Evolutionary conservation across 2,329 filamentous ascomycete genomes (phyloP), one percentile per base, ranked within the genome.

Genomic region (Rhinocladiella mackenziei): DNA sequence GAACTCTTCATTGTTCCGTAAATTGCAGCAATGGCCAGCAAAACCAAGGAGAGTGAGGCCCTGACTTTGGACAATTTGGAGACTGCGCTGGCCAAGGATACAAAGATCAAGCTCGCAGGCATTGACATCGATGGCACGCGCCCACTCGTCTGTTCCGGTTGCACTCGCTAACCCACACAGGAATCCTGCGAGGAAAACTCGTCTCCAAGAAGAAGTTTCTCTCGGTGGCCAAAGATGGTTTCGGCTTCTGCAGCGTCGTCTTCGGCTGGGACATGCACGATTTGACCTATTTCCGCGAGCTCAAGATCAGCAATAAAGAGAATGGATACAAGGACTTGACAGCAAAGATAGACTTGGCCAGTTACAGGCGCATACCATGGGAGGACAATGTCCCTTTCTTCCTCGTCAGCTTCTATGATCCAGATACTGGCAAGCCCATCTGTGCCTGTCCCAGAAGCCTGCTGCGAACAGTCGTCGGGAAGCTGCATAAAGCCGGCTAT

Each of bases 211-310:
- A 83, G 63, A 95, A 96, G 70, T 95, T 96, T 66, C 72, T 95
- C 26, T 87, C 85, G 20, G 78, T 95, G 40, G 83, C 83, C n/a
- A 67, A 78, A 30, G 76, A 80, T 32, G 89, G 89, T 39, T 95
- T 95, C 58, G 89, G 89, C 41, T 95, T 95, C 73, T 95, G 89
- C 72, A 92, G 86, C 14, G 88, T 95, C 56, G 81, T 95, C 54
- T 95, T 94, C 60, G 89, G 89, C 63, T 95, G 89, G 89, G 89
- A 96, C 67, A 94, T 95, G 87, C 89, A 96, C 66, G 89, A 96
- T 61, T 76, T 81, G 70, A 94, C 87, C 8, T 96, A 95, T 65
- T 83, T 86, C 63, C 80, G 77, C 57, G 89, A 95, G 68, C 77
- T 95, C 53, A 78, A 78, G 60, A 84, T 95, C 64, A 92, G 86